Base-by-base conservation (phyloP, 2,329 filamentous ascomycete genomes). In the Penicillium sp. region DNA sequence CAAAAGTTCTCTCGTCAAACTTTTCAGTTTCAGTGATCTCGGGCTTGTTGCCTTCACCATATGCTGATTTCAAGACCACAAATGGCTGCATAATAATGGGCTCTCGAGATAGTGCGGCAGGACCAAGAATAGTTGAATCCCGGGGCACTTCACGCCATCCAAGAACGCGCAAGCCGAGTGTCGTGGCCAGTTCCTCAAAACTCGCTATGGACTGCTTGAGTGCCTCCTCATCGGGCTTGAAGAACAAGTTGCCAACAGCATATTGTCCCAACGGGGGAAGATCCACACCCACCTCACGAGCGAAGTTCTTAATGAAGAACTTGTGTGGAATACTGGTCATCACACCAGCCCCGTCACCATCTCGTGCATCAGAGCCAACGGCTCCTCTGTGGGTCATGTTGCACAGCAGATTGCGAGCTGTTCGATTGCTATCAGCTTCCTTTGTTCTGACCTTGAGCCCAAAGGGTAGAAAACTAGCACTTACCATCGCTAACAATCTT, bases 361-460 rank as follows among this genome's bases (percentile, higher is more conserved):
- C 94, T 82, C 94, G 89, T 72, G 92, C 92, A 82, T 99, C 94
- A 60, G 94, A 97, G 68, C 94, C 94, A 69, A 97, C 93, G 63
- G 94, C 94, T 82, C 94, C 94, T 76, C 94, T 89, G 82, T 99
- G 94, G 83, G 94, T 97, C 94, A 99, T 99, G 84, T 99, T 97
- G 84, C 94, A 99, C 63, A 99, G 87, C 61, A 99, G 83, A 78
- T 92, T 96, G 65, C 91, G 89, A 66, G 92, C 91, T 94, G 68
- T 50, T 60, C 21, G 16, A 43, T 53, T 41, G 7, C 31, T 21
- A 23, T 55, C 40, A 56, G 54, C 29, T 34, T 54, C 41, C 9
- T 25, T 41, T 53, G 11, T 50, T 25, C 27, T 23, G 8, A 5
- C 13, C 16, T 7, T n/a, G 23, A 47, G 5, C 23, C 4, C 15